A percentile compares a stretch with the other conserved stretches of the same genome.
Conservation (phyloP, 768 basidiomycete genomes). For the Sutorius australiensis region DNA sequence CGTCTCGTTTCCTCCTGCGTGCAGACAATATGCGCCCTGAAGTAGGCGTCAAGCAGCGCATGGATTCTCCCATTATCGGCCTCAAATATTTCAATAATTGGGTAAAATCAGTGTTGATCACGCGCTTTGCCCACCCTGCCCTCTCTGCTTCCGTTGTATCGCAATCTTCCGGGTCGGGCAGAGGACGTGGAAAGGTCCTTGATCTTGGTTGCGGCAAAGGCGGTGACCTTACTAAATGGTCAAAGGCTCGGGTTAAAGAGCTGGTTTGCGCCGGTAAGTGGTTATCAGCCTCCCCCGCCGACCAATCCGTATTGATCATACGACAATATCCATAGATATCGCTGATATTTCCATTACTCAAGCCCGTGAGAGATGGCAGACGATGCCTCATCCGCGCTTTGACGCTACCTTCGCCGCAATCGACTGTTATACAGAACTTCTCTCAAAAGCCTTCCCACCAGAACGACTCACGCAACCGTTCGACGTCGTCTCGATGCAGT, state of each 20-base stretch:
- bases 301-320: not conserved
- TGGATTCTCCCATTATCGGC: slow-evolving; percentile 91
- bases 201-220: slow-evolving; percentile 99
- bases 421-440: slow-evolving; percentile 80
- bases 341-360: slow-evolving; percentile 87
- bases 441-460: slow-evolving; percentile 66
- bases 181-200: slow-evolving; percentile 69
- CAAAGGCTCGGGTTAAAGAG: slow-evolving; percentile 75
- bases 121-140: slow-evolving; percentile 77
- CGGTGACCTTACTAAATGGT: slow-evolving; percentile 95
- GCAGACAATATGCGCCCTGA: slow-evolving; percentile 92
- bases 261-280: slow-evolving; percentile 75
- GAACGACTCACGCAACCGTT: slow-evolving; percentile 64
- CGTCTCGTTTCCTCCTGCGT: not conserved
- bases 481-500: slow-evolving; percentile 97
- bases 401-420: slow-evolving; percentile 78
- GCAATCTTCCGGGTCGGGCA: slow-evolving; percentile 23
- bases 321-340: slow-evolving; percentile 55
- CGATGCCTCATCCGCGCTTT: slow-evolving; percentile 52
- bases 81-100: slow-evolving; percentile 99
- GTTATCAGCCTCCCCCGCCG: slow-evolving; percentile 3
- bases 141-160: slow-evolving; percentile 40
- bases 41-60: slow-evolving; percentile 79
- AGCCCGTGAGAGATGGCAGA: slow-evolving; percentile 69
- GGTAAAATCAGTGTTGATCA: slow-evolving; percentile 97